Evolutionary conservation across 2,329 filamentous ascomycete species (phyloP).

Genomic region (Rhexocercosporidium sp.): DNA sequence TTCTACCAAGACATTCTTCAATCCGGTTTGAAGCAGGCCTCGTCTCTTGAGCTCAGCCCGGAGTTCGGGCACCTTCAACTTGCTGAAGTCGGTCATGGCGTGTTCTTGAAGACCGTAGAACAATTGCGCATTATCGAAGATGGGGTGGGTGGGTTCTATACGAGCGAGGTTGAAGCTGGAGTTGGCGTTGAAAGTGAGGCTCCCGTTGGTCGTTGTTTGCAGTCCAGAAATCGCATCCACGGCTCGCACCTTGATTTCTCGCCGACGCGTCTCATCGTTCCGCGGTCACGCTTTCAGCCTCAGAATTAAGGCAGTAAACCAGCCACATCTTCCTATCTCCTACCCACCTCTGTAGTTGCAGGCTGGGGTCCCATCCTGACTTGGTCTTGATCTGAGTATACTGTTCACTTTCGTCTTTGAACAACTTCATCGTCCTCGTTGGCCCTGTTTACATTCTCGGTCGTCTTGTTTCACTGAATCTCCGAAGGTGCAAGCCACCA

Average conservation of each 20-base stretch:
- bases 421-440: background rate
- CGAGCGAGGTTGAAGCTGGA: background rate
- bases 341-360: too few relatives aligned
- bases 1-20: constrained; percentile 74
- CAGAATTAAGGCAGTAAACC: background rate
- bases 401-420: background rate
- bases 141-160: background rate
- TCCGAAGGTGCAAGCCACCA: too few relatives aligned
- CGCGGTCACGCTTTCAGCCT: background rate
- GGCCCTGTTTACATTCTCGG: too few relatives aligned
- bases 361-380: too few relatives aligned
- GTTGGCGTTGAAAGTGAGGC: too few relatives aligned
- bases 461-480: background rate
- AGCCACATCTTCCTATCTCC: background rate
- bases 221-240: too few relatives aligned
- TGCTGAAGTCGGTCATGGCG: constrained; percentile 57
- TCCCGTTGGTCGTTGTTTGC: constrained; percentile 14
- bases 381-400: too few relatives aligned
- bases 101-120: background rate
- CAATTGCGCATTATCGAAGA: constrained; percentile 30
- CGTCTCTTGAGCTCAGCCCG: constrained; percentile 76
- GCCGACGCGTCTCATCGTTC: background rate
- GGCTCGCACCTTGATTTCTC: background rate
- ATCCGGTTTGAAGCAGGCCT: constrained; percentile 70
- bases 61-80: constrained; percentile 76